Evolutionary conservation across 2,329 filamentous ascomycete species (phyloP).

Genomic region (Akanthomyces dipterigenus): DNA sequence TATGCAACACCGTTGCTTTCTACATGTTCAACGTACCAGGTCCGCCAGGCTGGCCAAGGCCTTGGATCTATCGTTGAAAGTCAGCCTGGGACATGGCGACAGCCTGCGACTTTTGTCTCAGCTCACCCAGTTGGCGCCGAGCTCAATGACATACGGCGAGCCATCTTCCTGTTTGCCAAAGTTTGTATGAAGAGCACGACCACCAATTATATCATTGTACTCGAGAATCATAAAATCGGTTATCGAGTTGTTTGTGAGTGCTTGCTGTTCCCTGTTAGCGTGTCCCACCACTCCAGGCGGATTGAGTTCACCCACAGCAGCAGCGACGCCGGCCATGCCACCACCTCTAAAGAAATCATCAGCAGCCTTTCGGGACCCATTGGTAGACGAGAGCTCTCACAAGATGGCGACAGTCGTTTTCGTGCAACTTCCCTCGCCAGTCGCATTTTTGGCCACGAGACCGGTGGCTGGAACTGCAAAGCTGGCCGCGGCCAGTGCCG

Average conservation of each 20-base stretch:
- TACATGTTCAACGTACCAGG: constrained; percentile 16
- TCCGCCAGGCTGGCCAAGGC: constrained; percentile 19
- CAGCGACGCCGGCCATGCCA: constrained; percentile 12
- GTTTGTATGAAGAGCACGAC: constrained; percentile 49
- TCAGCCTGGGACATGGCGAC: not conserved
- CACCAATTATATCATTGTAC: constrained; percentile 55
- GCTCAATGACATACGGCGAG: constrained; percentile 51
- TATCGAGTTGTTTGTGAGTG: constrained; percentile 53
- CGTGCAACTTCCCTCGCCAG: constrained; percentile 15
- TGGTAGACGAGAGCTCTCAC: constrained; percentile 11
- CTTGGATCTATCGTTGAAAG: constrained; percentile 11
- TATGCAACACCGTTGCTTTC: not conserved
- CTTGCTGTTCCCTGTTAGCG: constrained; percentile 32
- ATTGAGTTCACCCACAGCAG: constrained; percentile 1
- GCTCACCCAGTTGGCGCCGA: constrained; percentile 60
- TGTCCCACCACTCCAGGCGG: not conserved
- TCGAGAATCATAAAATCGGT: constrained; percentile 60
- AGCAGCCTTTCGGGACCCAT: not conserved
- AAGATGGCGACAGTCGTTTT: constrained; percentile 27
- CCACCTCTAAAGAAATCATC: constrained; percentile 4
- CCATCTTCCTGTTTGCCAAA: constrained; percentile 48
- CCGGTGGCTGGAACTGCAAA: constrained; percentile 4
- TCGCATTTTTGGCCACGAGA: constrained; percentile 6
- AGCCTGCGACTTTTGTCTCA: not conserved
- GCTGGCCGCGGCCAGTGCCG: not conserved